phyloP scores from a whole-genome alignment of 2,329 filamentous ascomycete genomes.

The Metarhizium rileyi region DNA sequence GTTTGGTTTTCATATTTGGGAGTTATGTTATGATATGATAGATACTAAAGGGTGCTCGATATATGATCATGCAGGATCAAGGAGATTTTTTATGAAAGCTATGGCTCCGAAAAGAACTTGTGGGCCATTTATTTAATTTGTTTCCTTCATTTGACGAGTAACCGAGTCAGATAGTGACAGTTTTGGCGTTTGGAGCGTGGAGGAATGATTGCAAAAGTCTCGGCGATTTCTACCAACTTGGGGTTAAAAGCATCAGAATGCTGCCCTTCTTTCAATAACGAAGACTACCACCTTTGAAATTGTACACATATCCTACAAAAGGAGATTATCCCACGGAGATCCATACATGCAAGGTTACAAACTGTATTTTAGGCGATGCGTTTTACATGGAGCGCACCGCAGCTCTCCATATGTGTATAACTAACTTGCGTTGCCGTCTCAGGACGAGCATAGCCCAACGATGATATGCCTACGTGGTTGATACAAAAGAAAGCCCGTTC shows the following conservation, averaged over 20 bases:
- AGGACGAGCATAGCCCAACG: neutral
- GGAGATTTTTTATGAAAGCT: too few relatives aligned
- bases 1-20: conserved; percentile 4
- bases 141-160: too few relatives aligned
- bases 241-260: neutral
- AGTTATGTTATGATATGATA: conserved; percentile 7
- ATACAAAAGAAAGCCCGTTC: neutral
- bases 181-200: conserved; percentile 7
- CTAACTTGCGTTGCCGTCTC: neutral
- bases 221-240: neutral
- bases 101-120: too few relatives aligned
- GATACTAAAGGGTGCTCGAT: neutral
- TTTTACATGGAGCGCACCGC: neutral
- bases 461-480: neutral
- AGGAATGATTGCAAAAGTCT: neutral
- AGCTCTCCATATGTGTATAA: neutral
- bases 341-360: neutral
- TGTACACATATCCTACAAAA: neutral
- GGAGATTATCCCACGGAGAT: neutral
- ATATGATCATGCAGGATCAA: too few relatives aligned
- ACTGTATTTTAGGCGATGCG: neutral
- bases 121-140: too few relatives aligned
- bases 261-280: neutral
- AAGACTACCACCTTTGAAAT: neutral
- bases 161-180: too few relatives aligned